These are phyloP conservation scores for Beverwykella pulmonaria DNA, from an alignment of 495 filamentous ascomycete genomes.

Conservation along the genomic window DNA sequence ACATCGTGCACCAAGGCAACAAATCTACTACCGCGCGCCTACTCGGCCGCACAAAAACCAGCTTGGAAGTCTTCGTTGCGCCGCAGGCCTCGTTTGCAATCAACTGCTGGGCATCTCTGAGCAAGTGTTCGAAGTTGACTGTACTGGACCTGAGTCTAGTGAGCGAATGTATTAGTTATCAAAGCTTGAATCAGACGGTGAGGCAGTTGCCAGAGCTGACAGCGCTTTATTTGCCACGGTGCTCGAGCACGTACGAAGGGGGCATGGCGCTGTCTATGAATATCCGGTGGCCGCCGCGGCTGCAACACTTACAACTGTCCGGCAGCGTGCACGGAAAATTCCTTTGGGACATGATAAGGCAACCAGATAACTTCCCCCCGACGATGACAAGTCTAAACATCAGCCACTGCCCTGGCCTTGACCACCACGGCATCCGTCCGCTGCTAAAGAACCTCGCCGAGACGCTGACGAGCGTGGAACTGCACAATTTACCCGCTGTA, in stretches of 20 bases:
- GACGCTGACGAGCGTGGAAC: constrained; percentile 19
- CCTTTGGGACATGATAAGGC: constrained; percentile 40
- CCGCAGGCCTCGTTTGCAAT: constrained; percentile 66
- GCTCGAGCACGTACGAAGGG: constrained; percentile 46
- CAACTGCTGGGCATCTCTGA: constrained; percentile 65
- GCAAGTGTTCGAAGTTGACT: constrained; percentile 61
- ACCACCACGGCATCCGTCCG: neutral
- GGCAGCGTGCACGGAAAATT: constrained; percentile 53
- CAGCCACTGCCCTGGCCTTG: constrained; percentile 14
- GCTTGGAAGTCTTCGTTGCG: constrained; percentile 64
- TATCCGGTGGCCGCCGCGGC: constrained; percentile 50
- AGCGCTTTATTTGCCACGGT: constrained; percentile 60
- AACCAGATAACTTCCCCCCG: constrained; percentile 44
- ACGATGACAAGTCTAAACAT: constrained; percentile 9
- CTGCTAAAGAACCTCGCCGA: constrained; percentile 15
- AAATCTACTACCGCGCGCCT: constrained; percentile 67
- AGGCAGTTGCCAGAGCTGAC: constrained; percentile 53
- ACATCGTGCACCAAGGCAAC: constrained; percentile 66
- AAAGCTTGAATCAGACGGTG: constrained; percentile 57
- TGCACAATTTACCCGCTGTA: constrained; percentile 38
- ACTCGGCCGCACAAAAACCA: constrained; percentile 60
- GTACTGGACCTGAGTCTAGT: constrained; percentile 64
- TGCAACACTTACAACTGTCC: constrained; percentile 50
- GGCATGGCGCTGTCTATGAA: constrained; percentile 14
- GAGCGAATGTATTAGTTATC: constrained; percentile 55